Conservation (phyloP, 2,329 filamentous ascomycete genomes). For the Raffaelea ambrosiae region DNA sequence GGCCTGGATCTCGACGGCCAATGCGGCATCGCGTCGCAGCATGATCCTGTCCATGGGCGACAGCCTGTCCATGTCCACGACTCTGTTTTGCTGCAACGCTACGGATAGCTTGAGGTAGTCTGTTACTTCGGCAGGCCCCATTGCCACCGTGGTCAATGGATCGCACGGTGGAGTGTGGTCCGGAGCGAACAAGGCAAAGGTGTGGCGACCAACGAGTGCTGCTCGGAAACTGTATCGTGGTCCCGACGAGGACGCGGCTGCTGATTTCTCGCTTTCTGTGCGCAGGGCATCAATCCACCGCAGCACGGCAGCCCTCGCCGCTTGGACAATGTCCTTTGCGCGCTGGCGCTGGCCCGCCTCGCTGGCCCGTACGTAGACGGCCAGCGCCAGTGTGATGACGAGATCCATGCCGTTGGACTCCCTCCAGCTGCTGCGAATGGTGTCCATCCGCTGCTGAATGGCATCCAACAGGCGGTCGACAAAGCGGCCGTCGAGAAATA, state of each 20-base stretch:
- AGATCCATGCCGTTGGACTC: conserved; percentile 51
- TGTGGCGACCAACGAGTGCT: conserved; percentile 44
- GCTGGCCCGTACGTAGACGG: conserved; percentile 21
- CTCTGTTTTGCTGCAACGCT: conserved; percentile 9
- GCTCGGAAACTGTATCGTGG: conserved; percentile 42
- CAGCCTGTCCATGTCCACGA: neutral
- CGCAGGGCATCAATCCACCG: conserved; percentile 42
- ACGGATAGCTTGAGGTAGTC: conserved; percentile 4
- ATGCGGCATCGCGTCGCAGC: neutral
- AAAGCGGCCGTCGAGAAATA: conserved; percentile 42
- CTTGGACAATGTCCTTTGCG: conserved; percentile 26
- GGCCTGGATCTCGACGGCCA: neutral
- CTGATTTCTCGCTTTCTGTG: conserved; percentile 29
- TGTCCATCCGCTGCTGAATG: conserved; percentile 30
- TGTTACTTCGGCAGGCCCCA: neutral
- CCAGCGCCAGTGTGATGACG: conserved; percentile 41
- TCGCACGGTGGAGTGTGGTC: no score
- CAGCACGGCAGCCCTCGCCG: conserved; percentile 32
- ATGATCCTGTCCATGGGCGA: neutral
- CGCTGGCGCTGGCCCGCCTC: conserved; percentile 4
- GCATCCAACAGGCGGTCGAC: conserved; percentile 38
- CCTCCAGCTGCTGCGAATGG: conserved; percentile 47
- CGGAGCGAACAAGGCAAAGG: conserved; percentile 17
- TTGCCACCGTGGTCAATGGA: neutral
- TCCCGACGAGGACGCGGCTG: conserved; percentile 22